Evolutionary conservation across 1,139 yeast genomes (phyloP).

Genomic region (Yamadazyma songkhlaensis): DNA sequence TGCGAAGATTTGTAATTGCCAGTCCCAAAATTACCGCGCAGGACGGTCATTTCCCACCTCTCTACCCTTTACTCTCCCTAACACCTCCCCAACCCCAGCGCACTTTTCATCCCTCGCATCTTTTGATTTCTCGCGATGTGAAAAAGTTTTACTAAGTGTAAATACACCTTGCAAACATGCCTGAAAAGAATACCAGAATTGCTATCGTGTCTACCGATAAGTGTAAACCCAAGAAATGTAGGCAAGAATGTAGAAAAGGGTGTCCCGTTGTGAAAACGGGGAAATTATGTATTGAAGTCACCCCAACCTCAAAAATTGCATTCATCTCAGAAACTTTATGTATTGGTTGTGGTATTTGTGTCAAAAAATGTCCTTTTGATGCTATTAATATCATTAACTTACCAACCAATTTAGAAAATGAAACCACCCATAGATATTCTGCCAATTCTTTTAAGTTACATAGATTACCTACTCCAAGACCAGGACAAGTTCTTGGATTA

Average conservation of each 20-base stretch:
- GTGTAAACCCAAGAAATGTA: slow-evolving; percentile 97
- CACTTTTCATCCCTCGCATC: neutral
- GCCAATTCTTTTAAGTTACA: slow-evolving; percentile 97
- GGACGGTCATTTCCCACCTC: neutral
- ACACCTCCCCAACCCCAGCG: neutral
- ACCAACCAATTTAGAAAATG: slow-evolving; percentile 89
- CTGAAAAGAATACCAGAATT: slow-evolving; percentile 71
- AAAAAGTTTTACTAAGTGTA: slow-evolving; percentile 5
- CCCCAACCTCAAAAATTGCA: slow-evolving; percentile 87
- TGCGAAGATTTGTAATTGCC: slow-evolving; percentile 2
- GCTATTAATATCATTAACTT: slow-evolving; percentile 93
- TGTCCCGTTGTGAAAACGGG: slow-evolving; percentile 99
- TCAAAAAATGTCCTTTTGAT: slow-evolving; percentile 95
- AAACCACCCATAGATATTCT: slow-evolving; percentile 95
- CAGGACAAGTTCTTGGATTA: slow-evolving; percentile 95
- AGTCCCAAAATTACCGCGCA: slow-evolving; percentile 1
- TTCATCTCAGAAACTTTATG: slow-evolving; percentile 94
- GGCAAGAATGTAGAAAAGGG: slow-evolving; percentile 93
- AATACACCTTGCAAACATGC: slow-evolving; percentile 10
- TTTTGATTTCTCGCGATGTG: slow-evolving; percentile 5
- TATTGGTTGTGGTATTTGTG: slow-evolving; percentile 99
- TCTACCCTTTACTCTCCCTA: neutral
- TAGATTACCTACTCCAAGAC: slow-evolving; percentile 96
- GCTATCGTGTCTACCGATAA: slow-evolving; percentile 92
- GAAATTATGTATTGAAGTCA: slow-evolving; percentile 93